These are phyloP conservation scores for Ministeria vibrans DNA, from an alignment of 78 protist genomes.

Conservation along the genomic window DNA sequence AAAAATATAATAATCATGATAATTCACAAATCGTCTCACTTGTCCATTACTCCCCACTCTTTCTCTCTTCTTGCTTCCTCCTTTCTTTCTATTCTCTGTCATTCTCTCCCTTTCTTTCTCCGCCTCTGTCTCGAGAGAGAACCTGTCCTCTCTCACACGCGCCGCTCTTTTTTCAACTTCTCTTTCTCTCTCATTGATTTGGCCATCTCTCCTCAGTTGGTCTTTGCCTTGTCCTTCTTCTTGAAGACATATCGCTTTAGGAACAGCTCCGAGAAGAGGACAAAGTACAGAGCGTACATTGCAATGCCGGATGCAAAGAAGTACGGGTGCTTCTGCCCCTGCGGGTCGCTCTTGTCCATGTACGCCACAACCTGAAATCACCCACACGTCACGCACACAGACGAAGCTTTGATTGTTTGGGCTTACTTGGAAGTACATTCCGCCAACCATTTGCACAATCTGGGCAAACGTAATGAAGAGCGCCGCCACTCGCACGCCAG, in stretches of 20 bases:
- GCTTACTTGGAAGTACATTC: slow-evolving; percentile 2
- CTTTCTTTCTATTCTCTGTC: background rate
- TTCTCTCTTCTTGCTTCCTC: background rate
- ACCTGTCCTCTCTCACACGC: background rate
- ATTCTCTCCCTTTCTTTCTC: background rate
- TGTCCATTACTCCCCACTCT: background rate
- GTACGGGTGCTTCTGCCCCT: too few species aligned
- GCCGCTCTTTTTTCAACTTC: background rate
- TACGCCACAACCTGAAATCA: background rate
- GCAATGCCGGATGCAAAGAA: slow-evolving; percentile 5
- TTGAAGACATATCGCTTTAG: slow-evolving; percentile 11
- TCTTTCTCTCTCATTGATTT: background rate
- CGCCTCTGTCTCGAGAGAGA: background rate
- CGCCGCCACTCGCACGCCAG: background rate
- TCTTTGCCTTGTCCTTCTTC: background rate
- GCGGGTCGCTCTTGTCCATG: too few species aligned
- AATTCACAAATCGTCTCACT: background rate
- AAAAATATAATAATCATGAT: background rate
- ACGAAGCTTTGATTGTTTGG: background rate
- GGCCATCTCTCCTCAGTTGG: background rate
- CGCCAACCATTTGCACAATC: slow-evolving; percentile 40
- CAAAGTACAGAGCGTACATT: slow-evolving; percentile 54
- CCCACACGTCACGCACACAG: slow-evolving; percentile 1
- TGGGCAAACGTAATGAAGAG: slow-evolving; percentile 11
- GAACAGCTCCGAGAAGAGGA: slow-evolving; percentile 41